Base-by-base conservation (phyloP, 257 asterid genomes). In the Forsythia suspensa region DNA sequence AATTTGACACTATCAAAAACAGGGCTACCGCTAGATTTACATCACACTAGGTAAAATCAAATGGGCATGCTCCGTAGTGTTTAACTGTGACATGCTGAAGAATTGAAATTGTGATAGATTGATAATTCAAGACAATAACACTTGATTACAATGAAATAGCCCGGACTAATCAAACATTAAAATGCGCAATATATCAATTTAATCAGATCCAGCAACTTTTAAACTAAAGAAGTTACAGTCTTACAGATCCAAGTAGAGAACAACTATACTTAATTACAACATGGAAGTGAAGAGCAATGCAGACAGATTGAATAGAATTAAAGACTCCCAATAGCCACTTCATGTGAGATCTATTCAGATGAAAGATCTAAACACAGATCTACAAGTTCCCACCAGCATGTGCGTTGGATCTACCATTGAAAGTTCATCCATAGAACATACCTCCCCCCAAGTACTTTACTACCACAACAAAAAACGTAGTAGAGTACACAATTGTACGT, bases 331-430 rank as follows among this genome's bases (percentile, higher is more conserved):
- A 39, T 24, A 73, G 55, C 82, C 73, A 38, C 72, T 73, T 61
- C 74, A 70, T 39, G 29, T 69, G 69, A 80, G 85, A 82, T 80
- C 83, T 73, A 85, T 10, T 16, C 7, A 48, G 12, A 39, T 15
- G 3, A 20, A 29, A 81, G 1, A 41, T 29, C 6, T 18, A 71
- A 70, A n/a, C 24, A 57, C 70, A 75, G 71, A 80, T 84, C 87
- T 70, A 66, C 66, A 68, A 68, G 12, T 66, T 6, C 74, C 59
- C 41, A 55, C 8, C 38, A 16, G 15, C 68, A 20, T 15, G 39
- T 51, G 10, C 39, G 61, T 4, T 9, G 80, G 24, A 77, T 57
- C 75, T 15, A 75, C 51, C 67, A 2, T 7, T 21, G n/a, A 42
- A 11, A 72, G 59, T 71, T 41, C 9, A 40, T 38, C 37, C 13